phyloP scores from a whole-genome alignment of 345 rosid genomes.

The Cardamine resedifolia region DNA sequence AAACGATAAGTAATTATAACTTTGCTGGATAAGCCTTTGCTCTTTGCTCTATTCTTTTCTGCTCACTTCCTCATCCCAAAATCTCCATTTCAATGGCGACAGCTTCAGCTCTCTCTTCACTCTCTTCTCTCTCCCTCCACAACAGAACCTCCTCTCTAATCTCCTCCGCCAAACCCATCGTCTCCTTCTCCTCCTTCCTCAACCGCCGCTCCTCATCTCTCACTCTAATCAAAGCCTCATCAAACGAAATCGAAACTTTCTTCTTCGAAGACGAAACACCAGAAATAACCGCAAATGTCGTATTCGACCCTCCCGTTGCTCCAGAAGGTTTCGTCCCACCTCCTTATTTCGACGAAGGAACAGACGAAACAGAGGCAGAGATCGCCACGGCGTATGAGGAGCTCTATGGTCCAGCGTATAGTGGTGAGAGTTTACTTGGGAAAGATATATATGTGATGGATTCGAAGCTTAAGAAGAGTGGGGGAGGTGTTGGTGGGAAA shows the following conservation, averaged over 20 bases:
- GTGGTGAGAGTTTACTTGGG: conserved; percentile 61
- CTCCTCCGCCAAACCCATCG: conserved; percentile 25
- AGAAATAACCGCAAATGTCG: conserved; percentile 42
- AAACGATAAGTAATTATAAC: background rate
- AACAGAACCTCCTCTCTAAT: conserved; percentile 30
- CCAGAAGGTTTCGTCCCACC: conserved; percentile 62
- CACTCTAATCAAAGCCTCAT: conserved; percentile 37
- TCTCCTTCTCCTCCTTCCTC: conserved; percentile 39
- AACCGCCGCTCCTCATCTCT: conserved; percentile 4
- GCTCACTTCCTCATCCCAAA: conserved; percentile 30
- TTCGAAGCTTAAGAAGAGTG: conserved; percentile 50
- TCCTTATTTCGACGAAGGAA: conserved; percentile 73
- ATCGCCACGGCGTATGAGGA: conserved; percentile 75
- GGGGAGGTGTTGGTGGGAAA: conserved; percentile 50
- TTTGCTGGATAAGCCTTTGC: conserved; percentile 37
- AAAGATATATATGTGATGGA: conserved; percentile 70
- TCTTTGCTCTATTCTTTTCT: background rate
- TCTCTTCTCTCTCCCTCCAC: conserved; percentile 41
- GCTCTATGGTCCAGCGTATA: conserved; percentile 75
- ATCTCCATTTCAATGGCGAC: conserved; percentile 33
- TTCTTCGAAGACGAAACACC: conserved; percentile 52
- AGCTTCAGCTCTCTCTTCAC: conserved; percentile 44
- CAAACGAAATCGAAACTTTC: conserved; percentile 46
- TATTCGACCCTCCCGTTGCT: conserved; percentile 61
- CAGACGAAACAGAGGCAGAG: conserved; percentile 65